Conservation (phyloP, 2,329 filamentous ascomycete genomes). For the Dactylonectria estremocensis region DNA sequence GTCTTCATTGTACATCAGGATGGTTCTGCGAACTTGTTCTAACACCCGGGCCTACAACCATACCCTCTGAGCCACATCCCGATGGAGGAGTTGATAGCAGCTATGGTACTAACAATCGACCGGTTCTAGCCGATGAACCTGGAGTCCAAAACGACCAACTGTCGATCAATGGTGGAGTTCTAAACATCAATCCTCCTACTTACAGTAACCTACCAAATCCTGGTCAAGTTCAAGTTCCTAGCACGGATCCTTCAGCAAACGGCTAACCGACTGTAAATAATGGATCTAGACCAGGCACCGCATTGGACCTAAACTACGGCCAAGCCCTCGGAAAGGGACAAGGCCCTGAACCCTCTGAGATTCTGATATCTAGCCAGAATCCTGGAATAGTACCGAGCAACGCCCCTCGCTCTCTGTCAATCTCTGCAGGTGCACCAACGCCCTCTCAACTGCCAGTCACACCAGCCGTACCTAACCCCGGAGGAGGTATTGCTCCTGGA, state of each 20-base stretch:
- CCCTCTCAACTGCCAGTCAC: not conserved
- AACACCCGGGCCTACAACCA: not conserved
- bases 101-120: not conserved
- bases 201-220: not conserved
- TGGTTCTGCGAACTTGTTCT: conserved; percentile 46
- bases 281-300: not conserved
- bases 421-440: not conserved
- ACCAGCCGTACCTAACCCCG: not conserved
- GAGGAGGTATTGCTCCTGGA: not conserved
- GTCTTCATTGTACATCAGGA: conserved; percentile 50
- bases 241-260: not conserved
- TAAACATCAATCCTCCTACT: not conserved
- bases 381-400: not conserved
- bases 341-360: not conserved
- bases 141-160: not conserved
- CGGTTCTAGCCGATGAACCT: conserved; percentile 4
- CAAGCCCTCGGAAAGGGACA: not conserved
- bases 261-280: not conserved
- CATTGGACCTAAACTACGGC: not conserved
- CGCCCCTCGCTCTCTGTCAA: not conserved
- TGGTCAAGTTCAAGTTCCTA: not conserved
- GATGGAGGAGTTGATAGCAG: not conserved
- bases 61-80: not conserved
- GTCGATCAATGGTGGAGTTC: not conserved
- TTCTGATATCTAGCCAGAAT: no score